Conservation (phyloP, 2,329 filamentous ascomycete species). For the Penicillium sclerotiorum region DNA sequence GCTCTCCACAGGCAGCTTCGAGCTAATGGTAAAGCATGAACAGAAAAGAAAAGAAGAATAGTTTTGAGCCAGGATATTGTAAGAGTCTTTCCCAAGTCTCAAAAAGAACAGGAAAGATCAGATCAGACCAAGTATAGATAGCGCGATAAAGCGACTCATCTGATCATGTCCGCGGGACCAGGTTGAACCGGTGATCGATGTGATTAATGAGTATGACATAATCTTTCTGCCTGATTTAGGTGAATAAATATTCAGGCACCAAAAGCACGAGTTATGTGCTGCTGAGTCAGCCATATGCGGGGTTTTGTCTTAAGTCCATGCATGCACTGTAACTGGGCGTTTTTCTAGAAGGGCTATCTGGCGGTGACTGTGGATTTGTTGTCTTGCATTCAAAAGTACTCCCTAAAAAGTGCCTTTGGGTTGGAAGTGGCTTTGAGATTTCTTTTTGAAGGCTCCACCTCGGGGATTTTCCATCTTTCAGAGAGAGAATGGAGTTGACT, state of each 20-base stretch:
- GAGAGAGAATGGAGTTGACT: neutral
- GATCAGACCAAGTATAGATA: neutral
- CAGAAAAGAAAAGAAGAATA: no score
- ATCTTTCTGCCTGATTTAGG: neutral
- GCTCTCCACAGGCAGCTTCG: conserved; percentile 6
- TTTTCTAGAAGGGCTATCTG: no score
- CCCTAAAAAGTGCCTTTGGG: no score
- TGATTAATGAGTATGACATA: conserved; percentile 24
- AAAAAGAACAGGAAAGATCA: neutral
- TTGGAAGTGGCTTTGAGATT: no score
- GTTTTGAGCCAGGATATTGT: no score
- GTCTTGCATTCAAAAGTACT: no score
- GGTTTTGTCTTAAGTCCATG: neutral
- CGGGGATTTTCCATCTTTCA: conserved; percentile 12
- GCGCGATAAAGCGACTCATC: conserved; percentile 10
- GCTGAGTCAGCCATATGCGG: conserved; percentile 5
- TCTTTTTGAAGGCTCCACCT: no score
- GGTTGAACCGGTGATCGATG: no score
- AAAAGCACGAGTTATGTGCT: conserved; percentile 3
- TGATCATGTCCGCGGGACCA: conserved; percentile 18
- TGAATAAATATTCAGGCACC: neutral
- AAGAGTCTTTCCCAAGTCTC: no score
- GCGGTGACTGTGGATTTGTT: no score
- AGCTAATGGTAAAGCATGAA: neutral
- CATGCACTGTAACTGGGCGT: no score